These are phyloP conservation scores for Boletus rufocinnamomeus DNA, from an alignment of 768 basidiomycete species.

Conservation along the genomic window DNA sequence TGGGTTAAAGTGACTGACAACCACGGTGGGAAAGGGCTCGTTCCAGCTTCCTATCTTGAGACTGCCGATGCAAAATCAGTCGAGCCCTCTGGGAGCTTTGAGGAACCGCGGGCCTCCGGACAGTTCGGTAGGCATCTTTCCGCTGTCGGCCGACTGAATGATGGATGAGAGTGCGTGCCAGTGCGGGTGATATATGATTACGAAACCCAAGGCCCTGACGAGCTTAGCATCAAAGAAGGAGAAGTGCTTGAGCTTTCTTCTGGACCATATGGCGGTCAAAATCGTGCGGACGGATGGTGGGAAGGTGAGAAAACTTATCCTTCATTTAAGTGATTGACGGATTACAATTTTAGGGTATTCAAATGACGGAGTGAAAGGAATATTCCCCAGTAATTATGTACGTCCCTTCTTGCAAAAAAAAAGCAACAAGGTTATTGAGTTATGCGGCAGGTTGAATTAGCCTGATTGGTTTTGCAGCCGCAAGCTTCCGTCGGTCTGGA, in stretches of 20 bases:
- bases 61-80: constrained; percentile 33
- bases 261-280: constrained; percentile 59
- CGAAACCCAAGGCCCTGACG: constrained; percentile 68
- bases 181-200: constrained; percentile 87
- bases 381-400: constrained; percentile 90
- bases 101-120: constrained; percentile 39
- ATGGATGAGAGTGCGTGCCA: constrained; percentile 30
- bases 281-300: constrained; percentile 83
- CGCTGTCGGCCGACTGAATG: constrained; percentile 4
- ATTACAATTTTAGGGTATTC: constrained; percentile 54
- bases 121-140: constrained; percentile 49
- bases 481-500: constrained; percentile 11
- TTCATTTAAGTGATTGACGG: constrained; percentile 27
- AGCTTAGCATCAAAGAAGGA: constrained; percentile 62
- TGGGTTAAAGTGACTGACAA: constrained; percentile 76
- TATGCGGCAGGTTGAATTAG: constrained; percentile 49
- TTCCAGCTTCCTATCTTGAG: constrained; percentile 82
- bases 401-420: constrained; percentile 35
- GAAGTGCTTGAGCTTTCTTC: constrained; percentile 64
- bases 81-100: constrained; percentile 13
- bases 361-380: constrained; percentile 63
- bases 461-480: constrained; percentile 30
- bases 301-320: constrained; percentile 56
- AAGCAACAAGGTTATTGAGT: constrained; percentile 26
- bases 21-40: constrained; percentile 64